Percentiles rank a stretch among this genome's conserved stretches.
Evolutionary conservation across 1,284 basidiomycete species (phyloP).

Genomic region (Xanthoconium separans): DNA sequence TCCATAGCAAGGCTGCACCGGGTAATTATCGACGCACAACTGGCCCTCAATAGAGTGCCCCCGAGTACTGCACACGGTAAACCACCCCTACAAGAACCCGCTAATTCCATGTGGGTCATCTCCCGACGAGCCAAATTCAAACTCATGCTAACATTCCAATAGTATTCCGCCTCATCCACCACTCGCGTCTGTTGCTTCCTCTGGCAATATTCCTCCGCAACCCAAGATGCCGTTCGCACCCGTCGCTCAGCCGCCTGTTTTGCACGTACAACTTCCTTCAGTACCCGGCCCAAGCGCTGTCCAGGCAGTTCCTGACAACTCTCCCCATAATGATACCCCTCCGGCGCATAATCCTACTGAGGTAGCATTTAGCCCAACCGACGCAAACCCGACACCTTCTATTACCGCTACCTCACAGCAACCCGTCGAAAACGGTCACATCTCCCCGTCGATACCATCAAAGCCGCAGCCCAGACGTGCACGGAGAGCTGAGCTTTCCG

Average conservation of each 20-base stretch:
- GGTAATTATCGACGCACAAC: constrained; percentile 11
- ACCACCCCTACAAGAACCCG: neutral
- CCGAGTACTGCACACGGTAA: neutral
- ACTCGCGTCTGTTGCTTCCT: neutral
- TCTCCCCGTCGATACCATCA: neutral
- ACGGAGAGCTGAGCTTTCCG: constrained; percentile 22
- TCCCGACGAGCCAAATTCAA: neutral
- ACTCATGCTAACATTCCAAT: neutral
- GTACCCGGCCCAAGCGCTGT: neutral
- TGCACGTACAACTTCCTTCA: neutral
- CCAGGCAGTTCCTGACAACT: neutral
- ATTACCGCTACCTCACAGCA: neutral
- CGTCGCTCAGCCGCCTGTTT: neutral
- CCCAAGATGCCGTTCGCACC: neutral
- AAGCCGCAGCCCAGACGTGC: constrained; percentile 31
- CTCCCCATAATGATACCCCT: neutral
- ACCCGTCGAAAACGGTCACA: neutral
- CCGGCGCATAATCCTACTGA: neutral
- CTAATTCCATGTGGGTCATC: constrained; percentile 7
- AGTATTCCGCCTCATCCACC: constrained; percentile 1
- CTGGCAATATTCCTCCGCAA: neutral
- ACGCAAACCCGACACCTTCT: neutral
- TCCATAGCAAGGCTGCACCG: constrained; percentile 22
- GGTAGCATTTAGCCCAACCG: neutral
- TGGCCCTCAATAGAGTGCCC: neutral